Percentiles rank a stretch among this genome's conserved stretches.
Evolutionary conservation across 345 rosid species (phyloP).

Genomic region (Xanthoceras sorbifolium): DNA sequence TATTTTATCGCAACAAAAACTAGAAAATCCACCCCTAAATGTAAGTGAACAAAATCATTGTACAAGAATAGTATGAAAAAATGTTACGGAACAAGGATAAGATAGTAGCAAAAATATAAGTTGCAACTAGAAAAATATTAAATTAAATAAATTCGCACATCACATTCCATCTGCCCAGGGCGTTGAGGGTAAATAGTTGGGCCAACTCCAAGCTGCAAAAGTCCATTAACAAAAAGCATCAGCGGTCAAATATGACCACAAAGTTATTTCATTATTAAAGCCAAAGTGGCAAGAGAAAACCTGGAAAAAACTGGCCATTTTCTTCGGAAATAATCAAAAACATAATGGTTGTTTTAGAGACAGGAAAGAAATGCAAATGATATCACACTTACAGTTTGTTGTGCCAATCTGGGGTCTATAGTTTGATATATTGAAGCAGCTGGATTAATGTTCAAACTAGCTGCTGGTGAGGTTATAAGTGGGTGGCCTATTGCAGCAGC

Average conservation of each 20-base stretch:
- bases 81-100: neutral
- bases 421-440: constrained; percentile 71
- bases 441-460: constrained; percentile 49
- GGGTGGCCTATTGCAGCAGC: constrained; percentile 59
- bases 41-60: neutral
- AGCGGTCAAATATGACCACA: constrained; percentile 25
- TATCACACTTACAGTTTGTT: constrained; percentile 36
- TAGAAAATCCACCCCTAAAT: neutral
- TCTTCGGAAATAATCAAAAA: neutral
- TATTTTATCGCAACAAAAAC: neutral
- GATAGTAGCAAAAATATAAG: neutral
- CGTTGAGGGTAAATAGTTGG: constrained; percentile 74
- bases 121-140: constrained; percentile 4
- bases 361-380: neutral
- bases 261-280: constrained; percentile 1
- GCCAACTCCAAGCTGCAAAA: constrained; percentile 60
- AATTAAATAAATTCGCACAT: constrained; percentile 48
- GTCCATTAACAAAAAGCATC: constrained; percentile 30
- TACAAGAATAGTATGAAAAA: neutral
- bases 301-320: neutral
- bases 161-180: constrained; percentile 91
- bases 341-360: neutral
- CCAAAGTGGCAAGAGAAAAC: neutral
- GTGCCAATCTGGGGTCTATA: constrained; percentile 47
- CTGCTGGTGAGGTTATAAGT: constrained; percentile 44